Evolutionary conservation across 1,139 yeast species (phyloP).

Genomic region (Ogataea hybrid): DNA sequence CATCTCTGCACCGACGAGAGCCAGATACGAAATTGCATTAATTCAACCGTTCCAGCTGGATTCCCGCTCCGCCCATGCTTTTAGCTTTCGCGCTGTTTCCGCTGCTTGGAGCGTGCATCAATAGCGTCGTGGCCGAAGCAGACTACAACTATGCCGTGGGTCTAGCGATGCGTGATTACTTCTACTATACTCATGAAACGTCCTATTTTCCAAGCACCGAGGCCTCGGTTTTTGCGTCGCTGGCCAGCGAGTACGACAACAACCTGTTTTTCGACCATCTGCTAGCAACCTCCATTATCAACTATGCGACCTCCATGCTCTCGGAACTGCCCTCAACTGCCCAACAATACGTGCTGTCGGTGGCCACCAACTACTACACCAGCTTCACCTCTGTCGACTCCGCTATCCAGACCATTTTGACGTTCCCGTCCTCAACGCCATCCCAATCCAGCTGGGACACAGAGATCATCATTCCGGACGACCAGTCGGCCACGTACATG

Average conservation of each 20-base stretch:
- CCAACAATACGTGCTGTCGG: slow-evolving; percentile 3
- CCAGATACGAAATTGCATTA: neutral
- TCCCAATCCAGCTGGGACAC: slow-evolving; percentile 6
- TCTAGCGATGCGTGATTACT: slow-evolving; percentile 7
- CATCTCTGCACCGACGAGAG: slow-evolving; percentile 1
- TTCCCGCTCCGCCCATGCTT: neutral
- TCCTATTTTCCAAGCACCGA: slow-evolving; percentile 5
- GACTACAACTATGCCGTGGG: slow-evolving; percentile 9
- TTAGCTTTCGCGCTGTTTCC: neutral
- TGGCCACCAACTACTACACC: slow-evolving; percentile 4
- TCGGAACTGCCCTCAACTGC: slow-evolving; percentile 6
- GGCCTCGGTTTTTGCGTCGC: slow-evolving; percentile 6
- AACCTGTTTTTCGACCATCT: slow-evolving; percentile 8
- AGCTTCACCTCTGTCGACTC: slow-evolving; percentile 6
- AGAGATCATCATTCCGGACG: slow-evolving; percentile 8
- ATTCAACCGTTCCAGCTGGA: neutral
- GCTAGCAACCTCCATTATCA: slow-evolving; percentile 4
- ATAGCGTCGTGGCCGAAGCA: slow-evolving; percentile 1
- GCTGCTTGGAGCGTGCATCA: neutral
- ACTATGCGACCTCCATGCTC: slow-evolving; percentile 3
- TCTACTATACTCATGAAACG: slow-evolving; percentile 5
- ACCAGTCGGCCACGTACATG: slow-evolving; percentile 1
- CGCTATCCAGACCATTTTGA: neutral
- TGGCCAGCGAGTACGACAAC: slow-evolving; percentile 2
- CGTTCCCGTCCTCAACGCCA: slow-evolving; percentile 1